Evolutionary conservation across 768 basidiomycete genomes (phyloP).

Genomic region (Neoboletus brunneissimus): DNA sequence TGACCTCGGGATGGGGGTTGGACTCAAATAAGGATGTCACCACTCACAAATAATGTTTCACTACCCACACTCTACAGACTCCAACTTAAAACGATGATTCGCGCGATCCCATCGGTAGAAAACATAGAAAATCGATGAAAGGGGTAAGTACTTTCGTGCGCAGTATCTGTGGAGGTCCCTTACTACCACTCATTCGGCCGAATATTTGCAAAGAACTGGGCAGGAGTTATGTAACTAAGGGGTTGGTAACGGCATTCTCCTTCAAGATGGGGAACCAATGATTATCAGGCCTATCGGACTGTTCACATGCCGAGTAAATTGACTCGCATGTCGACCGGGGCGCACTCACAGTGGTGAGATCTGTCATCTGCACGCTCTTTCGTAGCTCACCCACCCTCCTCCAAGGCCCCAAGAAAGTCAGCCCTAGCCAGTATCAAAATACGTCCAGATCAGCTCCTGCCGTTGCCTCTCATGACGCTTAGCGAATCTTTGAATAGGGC

Average conservation of each 20-base stretch:
- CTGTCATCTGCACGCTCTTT: background rate
- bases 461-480: conserved; percentile 8
- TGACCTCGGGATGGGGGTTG: no score
- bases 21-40: background rate
- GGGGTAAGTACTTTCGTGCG: background rate
- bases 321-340: background rate
- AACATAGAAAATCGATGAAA: background rate
- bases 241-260: background rate
- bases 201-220: background rate
- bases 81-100: background rate
- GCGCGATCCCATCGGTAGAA: background rate
- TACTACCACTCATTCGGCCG: background rate
- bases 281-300: background rate
- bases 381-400: background rate
- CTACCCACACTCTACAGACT: background rate
- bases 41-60: background rate
- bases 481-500: background rate
- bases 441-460: background rate
- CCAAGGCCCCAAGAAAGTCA: background rate
- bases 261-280: background rate
- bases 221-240: background rate
- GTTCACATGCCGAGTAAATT: background rate
- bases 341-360: background rate
- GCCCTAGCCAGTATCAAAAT: background rate
- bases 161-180: background rate